These are phyloP conservation scores for Blastobotrys arbuscula DNA, from an alignment of 1,139 yeast genomes.

Conservation along the genomic window DNA sequence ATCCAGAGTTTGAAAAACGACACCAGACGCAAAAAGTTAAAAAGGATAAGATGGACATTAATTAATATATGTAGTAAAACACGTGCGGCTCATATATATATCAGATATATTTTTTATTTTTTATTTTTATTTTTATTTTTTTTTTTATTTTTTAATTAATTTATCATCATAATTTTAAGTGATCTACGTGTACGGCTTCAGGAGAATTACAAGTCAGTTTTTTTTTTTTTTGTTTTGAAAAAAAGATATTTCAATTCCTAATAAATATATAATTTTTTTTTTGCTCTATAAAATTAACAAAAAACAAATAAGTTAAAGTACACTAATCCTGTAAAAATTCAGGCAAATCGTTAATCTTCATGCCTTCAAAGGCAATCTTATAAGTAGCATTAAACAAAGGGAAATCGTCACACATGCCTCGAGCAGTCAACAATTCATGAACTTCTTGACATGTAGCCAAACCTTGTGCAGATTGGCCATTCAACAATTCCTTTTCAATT, in stretches of 20 bases:
- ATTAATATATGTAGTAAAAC: neutral
- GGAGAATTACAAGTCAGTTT: too few species aligned
- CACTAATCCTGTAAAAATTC: slow-evolving; percentile 24
- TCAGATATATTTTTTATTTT: too few species aligned
- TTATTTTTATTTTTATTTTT: too few species aligned
- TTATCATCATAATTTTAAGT: too few species aligned
- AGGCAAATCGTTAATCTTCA: slow-evolving; percentile 39
- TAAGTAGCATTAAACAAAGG: slow-evolving; percentile 86
- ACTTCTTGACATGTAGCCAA: slow-evolving; percentile 85
- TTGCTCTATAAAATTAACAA: neutral
- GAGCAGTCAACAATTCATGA: slow-evolving; percentile 66
- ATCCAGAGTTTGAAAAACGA: slow-evolving; percentile 21
- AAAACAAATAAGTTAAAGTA: neutral
- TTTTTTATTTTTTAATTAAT: too few species aligned
- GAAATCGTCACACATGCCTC: slow-evolving; percentile 61
- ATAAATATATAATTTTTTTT: too few species aligned
- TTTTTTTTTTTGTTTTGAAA: too few species aligned
- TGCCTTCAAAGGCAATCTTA: slow-evolving; percentile 68
- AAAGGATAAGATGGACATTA: slow-evolving; percentile 8
- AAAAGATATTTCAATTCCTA: too few species aligned
- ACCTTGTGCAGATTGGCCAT: slow-evolving; percentile 96
- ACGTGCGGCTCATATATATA: neutral
- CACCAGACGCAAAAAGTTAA: slow-evolving; percentile 9
- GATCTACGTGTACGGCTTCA: too few species aligned
- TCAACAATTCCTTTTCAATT: slow-evolving; percentile 74